These are phyloP conservation scores for Cryptosporidium baileyi DNA, from an alignment of 169 alveolate genomes.

Conservation along the genomic window DNA sequence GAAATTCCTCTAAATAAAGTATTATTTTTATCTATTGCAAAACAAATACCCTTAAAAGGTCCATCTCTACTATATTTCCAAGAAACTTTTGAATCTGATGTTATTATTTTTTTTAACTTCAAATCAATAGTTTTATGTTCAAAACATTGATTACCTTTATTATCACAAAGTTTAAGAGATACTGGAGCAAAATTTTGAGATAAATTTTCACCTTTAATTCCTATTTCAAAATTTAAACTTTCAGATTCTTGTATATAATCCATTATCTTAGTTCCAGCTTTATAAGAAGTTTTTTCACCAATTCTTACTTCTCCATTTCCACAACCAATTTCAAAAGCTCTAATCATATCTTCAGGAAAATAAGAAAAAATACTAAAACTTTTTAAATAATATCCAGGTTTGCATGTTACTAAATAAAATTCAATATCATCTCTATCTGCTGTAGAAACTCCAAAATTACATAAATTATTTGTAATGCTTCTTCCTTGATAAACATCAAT, in stretches of 20 bases:
- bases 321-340: slow-evolving; percentile 37
- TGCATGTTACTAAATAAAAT: slow-evolving; percentile 27
- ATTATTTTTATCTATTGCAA: slow-evolving; percentile 7
- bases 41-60: slow-evolving; percentile 52
- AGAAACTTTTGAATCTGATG: not conserved
- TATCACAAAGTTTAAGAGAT: not conserved
- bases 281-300: slow-evolving; percentile 25
- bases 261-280: slow-evolving; percentile 8
- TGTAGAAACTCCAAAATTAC: slow-evolving; percentile 9
- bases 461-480: slow-evolving; percentile 7
- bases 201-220: slow-evolving; percentile 3
- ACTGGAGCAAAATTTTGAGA: slow-evolving; percentile 17
- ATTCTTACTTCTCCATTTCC: slow-evolving; percentile 54
- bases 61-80: slow-evolving; percentile 20
- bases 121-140: slow-evolving; percentile 32
- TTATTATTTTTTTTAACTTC: slow-evolving; percentile 3
- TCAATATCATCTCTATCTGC: slow-evolving; percentile 8
- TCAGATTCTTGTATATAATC: slow-evolving; percentile 19
- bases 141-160: not conserved
- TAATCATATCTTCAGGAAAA: slow-evolving; percentile 24
- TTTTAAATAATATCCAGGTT: slow-evolving; percentile 55
- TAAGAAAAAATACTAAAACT: slow-evolving; percentile 2
- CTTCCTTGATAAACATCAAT: slow-evolving; percentile 46
- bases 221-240: slow-evolving; percentile 39
- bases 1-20: slow-evolving; percentile 14